Conservation (phyloP, 495 filamentous ascomycete species). For the Clavariopsis aquatica region DNA sequence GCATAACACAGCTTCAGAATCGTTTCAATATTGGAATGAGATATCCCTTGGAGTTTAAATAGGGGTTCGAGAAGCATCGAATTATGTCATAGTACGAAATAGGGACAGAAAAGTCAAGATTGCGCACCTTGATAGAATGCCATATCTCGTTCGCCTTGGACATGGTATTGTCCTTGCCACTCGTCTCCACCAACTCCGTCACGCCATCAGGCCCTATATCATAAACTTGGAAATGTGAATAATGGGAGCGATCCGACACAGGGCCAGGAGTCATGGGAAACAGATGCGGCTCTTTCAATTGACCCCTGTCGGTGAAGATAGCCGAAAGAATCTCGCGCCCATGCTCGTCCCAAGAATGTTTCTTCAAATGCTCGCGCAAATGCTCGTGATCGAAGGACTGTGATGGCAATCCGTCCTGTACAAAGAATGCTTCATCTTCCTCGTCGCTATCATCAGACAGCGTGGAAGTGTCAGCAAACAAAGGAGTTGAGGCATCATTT, state of each 20-base stretch:
- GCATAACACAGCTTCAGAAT: neutral
- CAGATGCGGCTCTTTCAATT: conserved; percentile 40
- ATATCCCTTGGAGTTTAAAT: no score
- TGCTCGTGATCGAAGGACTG: conserved; percentile 37
- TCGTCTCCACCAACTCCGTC: conserved; percentile 38
- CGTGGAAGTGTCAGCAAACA: conserved; percentile 28
- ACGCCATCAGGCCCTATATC: conserved; percentile 51
- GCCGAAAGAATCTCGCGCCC: conserved; percentile 44
- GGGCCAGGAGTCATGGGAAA: conserved; percentile 41
- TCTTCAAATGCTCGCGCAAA: conserved; percentile 39
- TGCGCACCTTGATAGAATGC: conserved; percentile 40
- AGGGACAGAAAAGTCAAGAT: neutral
- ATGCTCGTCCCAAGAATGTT: conserved; percentile 42
- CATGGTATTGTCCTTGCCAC: conserved; percentile 30
- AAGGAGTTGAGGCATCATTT: neutral
- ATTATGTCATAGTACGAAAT: neutral
- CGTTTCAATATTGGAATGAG: no score
- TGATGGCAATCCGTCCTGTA: conserved; percentile 27
- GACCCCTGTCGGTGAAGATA: conserved; percentile 43
- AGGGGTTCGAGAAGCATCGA: neutral
- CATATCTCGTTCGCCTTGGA: conserved; percentile 47
- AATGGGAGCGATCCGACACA: conserved; percentile 45
- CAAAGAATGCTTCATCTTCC: conserved; percentile 39
- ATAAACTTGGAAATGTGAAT: conserved; percentile 53
- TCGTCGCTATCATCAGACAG: conserved; percentile 34